These are phyloP conservation scores for Aspergillus egyptiacus DNA, from an alignment of 495 filamentous ascomycete species.

Conservation along the genomic window DNA sequence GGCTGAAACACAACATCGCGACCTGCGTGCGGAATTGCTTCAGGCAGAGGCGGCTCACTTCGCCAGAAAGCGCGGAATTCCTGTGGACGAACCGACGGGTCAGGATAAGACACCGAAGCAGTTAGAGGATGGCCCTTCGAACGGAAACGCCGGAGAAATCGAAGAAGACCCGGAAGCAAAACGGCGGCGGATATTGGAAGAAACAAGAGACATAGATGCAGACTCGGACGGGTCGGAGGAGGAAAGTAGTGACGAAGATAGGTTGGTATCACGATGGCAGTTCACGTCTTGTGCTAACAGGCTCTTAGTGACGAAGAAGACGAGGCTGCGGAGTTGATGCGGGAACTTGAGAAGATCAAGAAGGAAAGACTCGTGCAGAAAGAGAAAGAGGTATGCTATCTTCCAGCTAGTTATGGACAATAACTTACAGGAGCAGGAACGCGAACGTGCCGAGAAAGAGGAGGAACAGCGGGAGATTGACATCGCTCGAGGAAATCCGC, in stretches of 20 bases:
- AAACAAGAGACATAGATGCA: slow-evolving; percentile 83
- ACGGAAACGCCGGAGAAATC: slow-evolving; percentile 24
- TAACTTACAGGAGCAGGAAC: slow-evolving; percentile 59
- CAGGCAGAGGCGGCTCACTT: slow-evolving; percentile 82
- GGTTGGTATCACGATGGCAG: slow-evolving; percentile 25
- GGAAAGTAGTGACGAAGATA: slow-evolving; percentile 69
- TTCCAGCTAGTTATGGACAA: too few relatives aligned
- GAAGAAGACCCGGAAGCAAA: slow-evolving; percentile 79
- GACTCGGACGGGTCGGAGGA: slow-evolving; percentile 69
- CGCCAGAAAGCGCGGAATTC: slow-evolving; percentile 68
- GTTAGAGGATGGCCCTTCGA: slow-evolving; percentile 46
- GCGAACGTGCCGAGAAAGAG: slow-evolving; percentile 68
- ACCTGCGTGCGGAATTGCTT: slow-evolving; percentile 86
- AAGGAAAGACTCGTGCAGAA: slow-evolving; percentile 79
- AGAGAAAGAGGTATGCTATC: slow-evolving; percentile 69
- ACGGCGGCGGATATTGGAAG: slow-evolving; percentile 78
- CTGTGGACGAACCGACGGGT: slow-evolving; percentile 33
- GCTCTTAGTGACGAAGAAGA: slow-evolving; percentile 68
- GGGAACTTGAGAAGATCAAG: slow-evolving; percentile 93
- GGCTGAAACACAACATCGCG: slow-evolving; percentile 64
- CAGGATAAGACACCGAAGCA: slow-evolving; percentile 51
- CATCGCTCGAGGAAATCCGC: slow-evolving; percentile 87
- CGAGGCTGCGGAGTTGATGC: slow-evolving; percentile 81
- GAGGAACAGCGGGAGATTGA: slow-evolving; percentile 78
- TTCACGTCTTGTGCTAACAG: slow-evolving; percentile 9